Evolutionary conservation across 257 asterid species (phyloP), one percentile per base, ranked within the genome.

Genomic region (Jacaranda copaia): DNA sequence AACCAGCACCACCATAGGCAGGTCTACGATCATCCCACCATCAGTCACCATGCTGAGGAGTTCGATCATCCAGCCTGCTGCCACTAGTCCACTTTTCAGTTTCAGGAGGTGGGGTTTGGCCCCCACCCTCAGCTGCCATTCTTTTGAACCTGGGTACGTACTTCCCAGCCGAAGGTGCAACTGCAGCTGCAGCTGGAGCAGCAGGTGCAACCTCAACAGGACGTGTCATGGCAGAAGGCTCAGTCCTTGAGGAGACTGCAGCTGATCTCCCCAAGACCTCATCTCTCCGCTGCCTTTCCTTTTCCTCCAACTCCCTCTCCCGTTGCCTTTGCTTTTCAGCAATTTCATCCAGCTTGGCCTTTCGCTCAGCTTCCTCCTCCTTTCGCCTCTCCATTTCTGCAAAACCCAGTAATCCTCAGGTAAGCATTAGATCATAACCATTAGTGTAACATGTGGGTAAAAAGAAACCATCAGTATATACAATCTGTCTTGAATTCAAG

Each of bases 291-390:
- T 56, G 84, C 80, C 45, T 81, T 45, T 62, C 91, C 77, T 82
- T 90, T 70, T 92, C 97, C 62, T 92, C 97, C 80, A 92, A 68
- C 79, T 90, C 96, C 77, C 77, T 75, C 83, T 90, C 87, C 12
- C 93, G 83, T 58, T 81, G 92, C 84, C 95, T 90, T 88, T 90
- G 95, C 82, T 82, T 90, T 81, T 89, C 92, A 14, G 96, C 97
- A 35, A 92, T 85, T 85, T 85, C 96, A 57, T 90, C 96, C 78
- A 90, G 75, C 87, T 84, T 92, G 11, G 97, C 94, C 76, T 85
- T 84, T 46, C 78, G 81, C 71, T 92, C 96, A 13, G 93, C 93
- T 59, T 92, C 95, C 79, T 89, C 96, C 75, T 85, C 87, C 86
- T 81, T 87, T 59, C 80, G 83, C 80, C 87, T 86, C 89, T 92